A percentile compares a stretch with the other conserved stretches of the same genome.
Evolutionary conservation across 352 stramenopile species (phyloP).

Genomic region (Pythium brachiatum): DNA sequence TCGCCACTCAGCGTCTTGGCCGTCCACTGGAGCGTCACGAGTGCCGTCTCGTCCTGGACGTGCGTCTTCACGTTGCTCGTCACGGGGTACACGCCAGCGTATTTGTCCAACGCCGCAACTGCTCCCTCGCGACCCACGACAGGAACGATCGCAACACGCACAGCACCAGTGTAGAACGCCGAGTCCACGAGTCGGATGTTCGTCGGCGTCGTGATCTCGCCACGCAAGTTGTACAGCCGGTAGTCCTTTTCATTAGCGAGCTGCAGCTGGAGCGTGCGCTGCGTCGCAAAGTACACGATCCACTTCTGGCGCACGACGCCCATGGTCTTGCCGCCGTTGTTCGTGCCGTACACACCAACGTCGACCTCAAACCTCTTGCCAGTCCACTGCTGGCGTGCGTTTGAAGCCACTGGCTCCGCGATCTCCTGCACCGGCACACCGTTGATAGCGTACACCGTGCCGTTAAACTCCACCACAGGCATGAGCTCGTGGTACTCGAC

Average conservation of each 20-base stretch:
- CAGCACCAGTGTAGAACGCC: constrained; percentile 58
- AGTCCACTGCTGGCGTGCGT: constrained; percentile 46
- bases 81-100: constrained; percentile 53
- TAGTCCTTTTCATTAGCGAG: constrained; percentile 69
- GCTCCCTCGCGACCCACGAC: constrained; percentile 17
- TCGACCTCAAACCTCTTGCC: constrained; percentile 68
- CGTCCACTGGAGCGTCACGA: constrained; percentile 62
- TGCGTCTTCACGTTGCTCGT: constrained; percentile 38
- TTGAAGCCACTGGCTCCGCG: constrained; percentile 18
- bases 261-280: constrained; percentile 64
- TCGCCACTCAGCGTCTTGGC: constrained; percentile 39
- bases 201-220: constrained; percentile 68
- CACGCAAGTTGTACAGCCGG: constrained; percentile 56
- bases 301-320: constrained; percentile 46
- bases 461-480: constrained; percentile 72
- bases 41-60: constrained; percentile 27
- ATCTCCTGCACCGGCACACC: constrained; percentile 33
- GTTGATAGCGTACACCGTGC: constrained; percentile 57
- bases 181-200: constrained; percentile 66
- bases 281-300: constrained; percentile 68
- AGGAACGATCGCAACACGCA: constrained; percentile 61
- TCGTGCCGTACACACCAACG: constrained; percentile 57
- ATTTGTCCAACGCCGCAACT: constrained; percentile 42
- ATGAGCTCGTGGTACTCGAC: constrained; percentile 72
- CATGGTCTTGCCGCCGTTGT: constrained; percentile 22